These are phyloP conservation scores for Salix dunnii DNA, from an alignment of 345 rosid species.

Conservation along the genomic window DNA sequence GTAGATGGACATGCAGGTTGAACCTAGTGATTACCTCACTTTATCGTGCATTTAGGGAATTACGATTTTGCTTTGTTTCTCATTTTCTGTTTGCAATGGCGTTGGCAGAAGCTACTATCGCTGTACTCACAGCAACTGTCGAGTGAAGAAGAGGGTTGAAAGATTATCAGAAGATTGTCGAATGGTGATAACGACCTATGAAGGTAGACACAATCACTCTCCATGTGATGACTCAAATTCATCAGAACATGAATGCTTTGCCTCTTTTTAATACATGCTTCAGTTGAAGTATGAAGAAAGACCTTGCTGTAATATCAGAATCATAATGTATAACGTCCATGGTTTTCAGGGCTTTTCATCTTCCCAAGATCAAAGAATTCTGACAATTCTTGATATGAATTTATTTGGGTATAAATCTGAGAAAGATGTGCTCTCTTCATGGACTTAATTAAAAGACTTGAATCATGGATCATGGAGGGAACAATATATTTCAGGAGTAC, in stretches of 20 bases:
- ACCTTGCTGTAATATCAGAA: conserved; percentile 1
- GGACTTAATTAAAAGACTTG: background rate
- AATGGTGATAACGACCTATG: conserved; percentile 97
- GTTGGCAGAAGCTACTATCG: conserved; percentile 77
- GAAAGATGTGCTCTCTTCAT: background rate
- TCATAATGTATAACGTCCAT: background rate
- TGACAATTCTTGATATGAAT: background rate
- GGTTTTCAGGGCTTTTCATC: background rate
- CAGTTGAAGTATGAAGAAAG: background rate
- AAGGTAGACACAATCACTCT: conserved; percentile 94
- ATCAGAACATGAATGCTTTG: conserved; percentile 67
- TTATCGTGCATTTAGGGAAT: too few species aligned
- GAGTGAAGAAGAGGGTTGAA: conserved; percentile 97
- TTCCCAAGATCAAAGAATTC: background rate
- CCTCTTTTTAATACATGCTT: conserved; percentile 42
- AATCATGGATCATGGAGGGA: background rate
- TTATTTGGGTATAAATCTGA: background rate
- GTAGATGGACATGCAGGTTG: too few species aligned
- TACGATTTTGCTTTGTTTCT: background rate
- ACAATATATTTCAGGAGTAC: background rate
- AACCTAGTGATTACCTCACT: too few species aligned
- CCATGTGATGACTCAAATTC: conserved; percentile 82
- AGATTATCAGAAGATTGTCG: conserved; percentile 88
- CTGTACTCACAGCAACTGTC: conserved; percentile 78
- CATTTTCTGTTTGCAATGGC: background rate